These are phyloP conservation scores for Penicillium psychrosexuale DNA, from an alignment of 2,329 filamentous ascomycete species.

Conservation along the genomic window DNA sequence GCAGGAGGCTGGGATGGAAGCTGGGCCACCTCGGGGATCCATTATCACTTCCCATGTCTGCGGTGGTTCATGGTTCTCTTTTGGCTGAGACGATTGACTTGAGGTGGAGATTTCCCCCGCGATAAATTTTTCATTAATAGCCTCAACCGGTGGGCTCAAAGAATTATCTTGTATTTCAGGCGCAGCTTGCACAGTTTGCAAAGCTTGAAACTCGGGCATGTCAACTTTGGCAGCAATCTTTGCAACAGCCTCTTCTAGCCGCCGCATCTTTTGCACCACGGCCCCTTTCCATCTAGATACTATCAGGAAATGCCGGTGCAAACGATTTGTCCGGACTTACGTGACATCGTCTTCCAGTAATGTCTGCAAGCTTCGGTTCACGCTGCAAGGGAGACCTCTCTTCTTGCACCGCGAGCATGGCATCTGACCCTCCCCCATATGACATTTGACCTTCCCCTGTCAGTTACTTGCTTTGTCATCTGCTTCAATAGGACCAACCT, in stretches of 20 bases:
- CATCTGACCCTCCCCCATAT: constrained; percentile 38
- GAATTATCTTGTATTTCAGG: background rate
- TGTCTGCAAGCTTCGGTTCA: constrained; percentile 45
- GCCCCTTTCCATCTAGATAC: constrained; percentile 39
- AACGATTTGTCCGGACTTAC: constrained; percentile 14
- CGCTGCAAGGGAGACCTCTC: constrained; percentile 40
- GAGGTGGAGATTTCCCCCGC: background rate
- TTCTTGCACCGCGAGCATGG: constrained; percentile 44
- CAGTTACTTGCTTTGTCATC: background rate
- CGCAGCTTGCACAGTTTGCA: background rate
- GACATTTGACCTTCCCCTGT: constrained; percentile 38
- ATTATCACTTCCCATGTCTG: constrained; percentile 39
- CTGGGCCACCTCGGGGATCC: constrained; percentile 39
- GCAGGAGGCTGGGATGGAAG: constrained; percentile 25
- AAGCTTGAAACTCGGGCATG: constrained; percentile 12
- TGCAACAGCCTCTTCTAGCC: constrained; percentile 36
- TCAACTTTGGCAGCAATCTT: constrained; percentile 24
- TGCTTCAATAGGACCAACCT: constrained; percentile 11
- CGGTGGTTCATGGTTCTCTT: constrained; percentile 18
- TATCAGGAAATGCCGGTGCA: background rate
- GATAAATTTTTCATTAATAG: background rate
- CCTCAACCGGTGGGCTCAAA: background rate
- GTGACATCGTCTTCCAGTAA: constrained; percentile 41
- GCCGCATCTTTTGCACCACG: constrained; percentile 37
- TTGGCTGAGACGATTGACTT: constrained; percentile 4